These are phyloP conservation scores for Atalantia buxifolia DNA, from an alignment of 345 rosid genomes.

Conservation along the genomic window DNA sequence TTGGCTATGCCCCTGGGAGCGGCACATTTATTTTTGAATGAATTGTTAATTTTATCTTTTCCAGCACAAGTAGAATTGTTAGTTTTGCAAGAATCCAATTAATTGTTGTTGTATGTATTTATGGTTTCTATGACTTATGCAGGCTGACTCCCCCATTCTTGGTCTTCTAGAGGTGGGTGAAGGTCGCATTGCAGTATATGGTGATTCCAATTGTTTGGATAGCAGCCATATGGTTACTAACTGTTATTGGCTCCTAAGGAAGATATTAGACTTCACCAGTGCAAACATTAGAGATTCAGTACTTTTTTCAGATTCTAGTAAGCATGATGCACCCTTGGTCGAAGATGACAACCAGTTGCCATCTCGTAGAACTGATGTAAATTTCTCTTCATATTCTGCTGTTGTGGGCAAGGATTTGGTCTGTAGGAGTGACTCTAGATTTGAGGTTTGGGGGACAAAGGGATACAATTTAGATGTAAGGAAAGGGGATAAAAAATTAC, in stretches of 20 bases:
- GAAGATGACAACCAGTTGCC: conserved; percentile 72
- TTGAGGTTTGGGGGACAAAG: conserved; percentile 92
- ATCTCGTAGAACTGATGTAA: conserved; percentile 83
- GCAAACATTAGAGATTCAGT: conserved; percentile 64
- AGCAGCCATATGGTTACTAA: conserved; percentile 99
- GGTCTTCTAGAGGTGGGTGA: conserved; percentile 73
- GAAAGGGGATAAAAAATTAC: conserved; percentile 71
- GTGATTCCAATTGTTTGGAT: conserved; percentile 96
- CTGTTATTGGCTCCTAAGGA: conserved; percentile 89
- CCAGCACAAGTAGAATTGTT: not conserved
- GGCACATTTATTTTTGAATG: not conserved
- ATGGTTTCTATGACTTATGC: conserved; percentile 19
- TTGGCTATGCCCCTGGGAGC: too few species aligned
- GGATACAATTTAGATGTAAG: conserved; percentile 70
- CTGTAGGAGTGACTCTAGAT: conserved; percentile 79
- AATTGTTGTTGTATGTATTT: conserved; percentile 1
- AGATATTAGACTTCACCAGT: conserved; percentile 79
- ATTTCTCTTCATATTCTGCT: conserved; percentile 76
- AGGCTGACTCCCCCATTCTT: conserved; percentile 89
- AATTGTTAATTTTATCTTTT: not conserved
- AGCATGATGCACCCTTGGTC: conserved; percentile 47
- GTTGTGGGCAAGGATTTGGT: conserved; percentile 73
- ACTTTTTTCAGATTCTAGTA: conserved; percentile 59
- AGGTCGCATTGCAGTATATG: conserved; percentile 87
- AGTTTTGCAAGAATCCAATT: not conserved